These are phyloP conservation scores for Bipolaris oryzae DNA, from an alignment of 2,329 filamentous ascomycete genomes.

Conservation along the genomic window DNA sequence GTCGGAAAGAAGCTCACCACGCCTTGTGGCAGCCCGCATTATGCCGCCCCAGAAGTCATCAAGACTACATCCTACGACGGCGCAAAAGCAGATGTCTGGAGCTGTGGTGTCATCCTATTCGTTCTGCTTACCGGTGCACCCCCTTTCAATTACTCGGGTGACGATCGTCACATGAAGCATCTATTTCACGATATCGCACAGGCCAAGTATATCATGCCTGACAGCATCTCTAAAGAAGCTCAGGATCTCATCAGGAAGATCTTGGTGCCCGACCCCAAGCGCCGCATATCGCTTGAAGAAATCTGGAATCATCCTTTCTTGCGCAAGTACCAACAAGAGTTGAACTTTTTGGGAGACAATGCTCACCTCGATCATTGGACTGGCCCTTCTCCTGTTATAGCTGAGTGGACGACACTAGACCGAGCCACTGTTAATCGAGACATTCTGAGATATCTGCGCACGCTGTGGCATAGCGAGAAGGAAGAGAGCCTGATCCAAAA, in stretches of 20 bases:
- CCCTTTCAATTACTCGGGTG: slow-evolving; percentile 68
- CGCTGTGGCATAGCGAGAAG: slow-evolving; percentile 86
- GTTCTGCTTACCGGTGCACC: slow-evolving; percentile 83
- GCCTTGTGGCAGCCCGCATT: slow-evolving; percentile 94
- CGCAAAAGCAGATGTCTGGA: slow-evolving; percentile 91
- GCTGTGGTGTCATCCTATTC: slow-evolving; percentile 76
- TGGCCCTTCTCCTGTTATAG: slow-evolving; percentile 61
- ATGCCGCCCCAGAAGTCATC: slow-evolving; percentile 91
- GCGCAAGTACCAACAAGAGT: slow-evolving; percentile 74
- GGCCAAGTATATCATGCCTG: slow-evolving; percentile 56
- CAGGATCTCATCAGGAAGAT: slow-evolving; percentile 80
- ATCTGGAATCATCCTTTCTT: slow-evolving; percentile 91
- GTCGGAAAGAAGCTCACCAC: slow-evolving; percentile 79
- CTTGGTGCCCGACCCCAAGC: slow-evolving; percentile 76
- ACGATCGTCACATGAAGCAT: slow-evolving; percentile 60
- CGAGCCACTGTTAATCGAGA: slow-evolving; percentile 77
- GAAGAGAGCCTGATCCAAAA: slow-evolving; percentile 73
- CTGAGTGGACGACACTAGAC: slow-evolving; percentile 67
- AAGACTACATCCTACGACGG: slow-evolving; percentile 78
- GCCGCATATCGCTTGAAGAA: slow-evolving; percentile 77
- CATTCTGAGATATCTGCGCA: slow-evolving; percentile 82
- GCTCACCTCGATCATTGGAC: slow-evolving; percentile 58
- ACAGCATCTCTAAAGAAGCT: slow-evolving; percentile 67
- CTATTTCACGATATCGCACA: slow-evolving; percentile 66
- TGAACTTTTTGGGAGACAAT: slow-evolving; percentile 69